These are phyloP conservation scores for Silene coronaria DNA, from an alignment of 179 eudicot genomes.

Conservation along the genomic window DNA sequence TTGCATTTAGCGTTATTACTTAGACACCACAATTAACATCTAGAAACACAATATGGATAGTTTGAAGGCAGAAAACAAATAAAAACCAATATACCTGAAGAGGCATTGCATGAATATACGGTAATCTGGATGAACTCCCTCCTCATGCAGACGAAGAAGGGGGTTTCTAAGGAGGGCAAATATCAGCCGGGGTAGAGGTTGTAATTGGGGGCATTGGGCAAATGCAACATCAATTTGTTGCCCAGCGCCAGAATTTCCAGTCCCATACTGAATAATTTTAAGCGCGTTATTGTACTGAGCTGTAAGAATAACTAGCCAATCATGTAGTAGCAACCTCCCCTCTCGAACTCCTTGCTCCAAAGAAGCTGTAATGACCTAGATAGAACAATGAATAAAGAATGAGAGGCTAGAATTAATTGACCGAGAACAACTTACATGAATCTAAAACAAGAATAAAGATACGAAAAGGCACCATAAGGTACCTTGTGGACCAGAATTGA, in stretches of 20 bases:
- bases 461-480: not conserved
- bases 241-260: constrained; percentile 41
- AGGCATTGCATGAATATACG: constrained; percentile 91
- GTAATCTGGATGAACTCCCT: constrained; percentile 95
- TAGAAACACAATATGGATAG: not conserved
- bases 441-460: not conserved
- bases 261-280: constrained; percentile 51
- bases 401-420: not conserved
- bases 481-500: constrained; percentile 96
- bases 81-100: constrained; percentile 52
- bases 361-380: constrained; percentile 84
- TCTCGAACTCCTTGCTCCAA: constrained; percentile 91
- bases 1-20: not conserved
- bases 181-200: constrained; percentile 79
- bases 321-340: constrained; percentile 87
- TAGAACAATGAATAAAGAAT: constrained; percentile 10
- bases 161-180: constrained; percentile 93
- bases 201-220: constrained; percentile 87
- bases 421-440: not conserved
- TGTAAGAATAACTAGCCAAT: constrained; percentile 94
- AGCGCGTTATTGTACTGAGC: constrained; percentile 85
- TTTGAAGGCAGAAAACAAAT: constrained; percentile 2
- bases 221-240: constrained; percentile 68
- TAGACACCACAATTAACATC: not conserved
- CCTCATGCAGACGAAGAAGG: constrained; percentile 93